Evolutionary conservation across 2,329 filamentous ascomycete species (phyloP).

Genomic region (Cercospora nicotianae): DNA sequence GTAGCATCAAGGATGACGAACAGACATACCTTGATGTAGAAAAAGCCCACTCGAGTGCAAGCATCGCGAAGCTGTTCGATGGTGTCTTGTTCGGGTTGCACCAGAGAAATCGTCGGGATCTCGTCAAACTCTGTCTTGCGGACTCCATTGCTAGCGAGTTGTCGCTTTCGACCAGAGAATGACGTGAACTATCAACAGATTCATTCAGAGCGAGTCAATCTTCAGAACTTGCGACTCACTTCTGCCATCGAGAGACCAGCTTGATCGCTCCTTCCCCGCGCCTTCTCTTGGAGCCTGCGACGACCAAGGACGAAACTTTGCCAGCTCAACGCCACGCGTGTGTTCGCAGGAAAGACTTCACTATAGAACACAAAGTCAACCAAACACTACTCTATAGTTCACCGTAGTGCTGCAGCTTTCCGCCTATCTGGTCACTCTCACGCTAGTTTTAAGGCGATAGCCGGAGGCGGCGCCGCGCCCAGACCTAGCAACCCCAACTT

Average conservation of each 20-base stretch:
- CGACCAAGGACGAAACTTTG: not conserved
- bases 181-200: constrained; percentile 21
- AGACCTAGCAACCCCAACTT: not conserved
- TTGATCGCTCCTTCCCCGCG: not conserved
- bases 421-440: not conserved
- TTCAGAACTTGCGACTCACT: not conserved
- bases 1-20: not conserved
- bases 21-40: constrained; percentile 27
- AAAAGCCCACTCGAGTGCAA: constrained; percentile 29
- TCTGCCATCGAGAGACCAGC: not conserved
- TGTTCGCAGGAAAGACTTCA: not conserved
- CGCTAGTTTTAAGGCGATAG: not conserved
- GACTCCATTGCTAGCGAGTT: constrained; percentile 25
- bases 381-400: not conserved
- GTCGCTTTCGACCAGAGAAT: constrained; percentile 27
- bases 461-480: not conserved
- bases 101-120: constrained; percentile 29
- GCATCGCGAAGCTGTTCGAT: constrained; percentile 27
- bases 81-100: constrained; percentile 19
- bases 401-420: not conserved
- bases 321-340: not conserved
- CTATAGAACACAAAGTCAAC: not conserved
- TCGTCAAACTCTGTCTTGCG: constrained; percentile 29
- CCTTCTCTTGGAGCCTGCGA: not conserved
- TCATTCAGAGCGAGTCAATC: not conserved